Evolutionary conservation across 192 early-diverging fungal genomes (phyloP), one percentile per base, ranked within the genome.

Genomic region (Phycomyces blakesleeanus): DNA sequence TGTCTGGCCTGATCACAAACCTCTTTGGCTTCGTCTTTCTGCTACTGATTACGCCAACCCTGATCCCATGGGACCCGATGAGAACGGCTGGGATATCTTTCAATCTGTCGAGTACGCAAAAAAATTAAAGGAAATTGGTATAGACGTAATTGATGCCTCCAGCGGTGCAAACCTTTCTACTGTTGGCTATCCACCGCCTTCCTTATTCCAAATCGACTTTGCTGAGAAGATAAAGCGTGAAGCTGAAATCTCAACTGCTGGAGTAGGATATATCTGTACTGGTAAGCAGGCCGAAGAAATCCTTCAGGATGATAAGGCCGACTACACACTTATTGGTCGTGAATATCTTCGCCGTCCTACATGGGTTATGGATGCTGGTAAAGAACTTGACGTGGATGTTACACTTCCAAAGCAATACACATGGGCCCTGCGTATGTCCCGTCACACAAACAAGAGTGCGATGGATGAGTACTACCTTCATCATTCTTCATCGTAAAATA

Each of bases 111-210:
- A 80, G 60, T 72, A 94, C 20, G 69, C 84, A 14, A 68, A 71
- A 12, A 57, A 71, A 26, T 78, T 94, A n/a, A 68, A 76, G 3
- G 68, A 69, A 0, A 76, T 79, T 9, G 94, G 93, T 27, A 85
- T 96, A 0, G 95, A 97, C 73, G 65, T 96, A 18, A 63, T 96
- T 38, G 91, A 96, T 66, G 81, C 81, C 61, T 95, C 93, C 0
- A 78, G 86, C 0, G 90, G 89, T 41, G 94, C 89, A 12, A 87
- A 79, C 65, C 25, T 75, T 15, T 39, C 37, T n/a, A 38, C 37
- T 34, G 54, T 39, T n/a, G 29, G 18, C 5, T 66, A 60, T 22
- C 73, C 63, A n/a, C 11, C 51, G 9, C 52, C 39, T 6, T 53
- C 70, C 6, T 49, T 81, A n/a, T 89, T 83, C 78, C 89, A 86